A percentile compares a stretch with the other conserved stretches of the same genome.
These are phyloP conservation scores for Salvia rosmarinus DNA, from an alignment of 257 asterid genomes.

Conservation along the genomic window DNA sequence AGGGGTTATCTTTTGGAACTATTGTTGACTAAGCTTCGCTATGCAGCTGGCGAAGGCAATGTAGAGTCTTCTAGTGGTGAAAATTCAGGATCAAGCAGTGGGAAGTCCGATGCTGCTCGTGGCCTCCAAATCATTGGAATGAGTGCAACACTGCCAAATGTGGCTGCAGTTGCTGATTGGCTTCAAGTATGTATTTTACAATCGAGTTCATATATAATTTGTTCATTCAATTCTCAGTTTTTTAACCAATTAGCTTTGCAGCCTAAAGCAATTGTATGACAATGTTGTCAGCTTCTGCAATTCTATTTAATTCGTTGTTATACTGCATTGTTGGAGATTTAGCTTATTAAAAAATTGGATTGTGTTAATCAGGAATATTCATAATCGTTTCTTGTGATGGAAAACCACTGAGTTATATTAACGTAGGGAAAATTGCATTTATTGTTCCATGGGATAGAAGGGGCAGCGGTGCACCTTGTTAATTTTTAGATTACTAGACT, in stretches of 20 bases:
- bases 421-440: neutral
- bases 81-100: conserved; percentile 82
- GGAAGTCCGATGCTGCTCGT: conserved; percentile 73
- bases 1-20: conserved; percentile 98
- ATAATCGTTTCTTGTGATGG: neutral
- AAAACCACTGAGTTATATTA: neutral
- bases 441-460: neutral
- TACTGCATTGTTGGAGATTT: conserved; percentile 7
- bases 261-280: neutral
- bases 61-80: conserved; percentile 85
- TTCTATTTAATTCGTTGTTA: neutral
- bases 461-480: neutral
- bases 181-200: conserved; percentile 70
- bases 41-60: conserved; percentile 97
- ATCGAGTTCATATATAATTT: conserved; percentile 19
- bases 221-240: conserved; percentile 13
- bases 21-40: conserved; percentile 90
- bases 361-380: neutral
- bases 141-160: conserved; percentile 98
- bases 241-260: neutral
- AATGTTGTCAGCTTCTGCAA: neutral
- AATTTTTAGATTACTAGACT: neutral
- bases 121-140: conserved; percentile 97
- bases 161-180: conserved; percentile 94
- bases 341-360: neutral